Base-by-base conservation (phyloP, 345 rosid genomes). In the Brassica nigra region DNA sequence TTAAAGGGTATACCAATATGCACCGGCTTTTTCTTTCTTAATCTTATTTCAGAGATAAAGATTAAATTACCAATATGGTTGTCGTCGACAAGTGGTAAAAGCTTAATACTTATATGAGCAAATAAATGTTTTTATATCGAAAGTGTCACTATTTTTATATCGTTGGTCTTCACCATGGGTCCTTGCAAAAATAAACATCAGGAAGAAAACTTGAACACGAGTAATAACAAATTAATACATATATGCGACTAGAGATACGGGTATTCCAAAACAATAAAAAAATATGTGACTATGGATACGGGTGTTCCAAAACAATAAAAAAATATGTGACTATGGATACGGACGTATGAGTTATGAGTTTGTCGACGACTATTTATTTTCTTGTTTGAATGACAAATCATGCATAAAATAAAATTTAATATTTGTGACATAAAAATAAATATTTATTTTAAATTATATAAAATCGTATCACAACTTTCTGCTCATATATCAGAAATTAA, bases 11-110 rank as follows among this genome's bases (percentile, higher is more conserved):
- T 14, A 62, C 30, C 27, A 23, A 23, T 23, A 23, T 23, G 27
- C 27, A 23, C 27, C 54, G 28, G 3, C 5, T 70, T 34, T 70
- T 4, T 23, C 58, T 77, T 77, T 70, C 71, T 77, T n/a, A 70
- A 62, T 4, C 9, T 30, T 77, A 69, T 69, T 63, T 62, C 8
- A 54, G 42, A 52, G 70, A 70, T 62, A 10, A 63, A 3, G 6
- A 70, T 15, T 11, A 63, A 33, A 62, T 15, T 15, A 33, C 39
- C 39, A 52, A 18, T 10, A 49, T 44, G 29, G 64, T 69, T 5
- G 20, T 49, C 33, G 58, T 47, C 14, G 30, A 77, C 80, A 59
- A 18, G 34, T 61, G 8, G 62, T 42, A 66, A 37, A 59, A 10
- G 33, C 8, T 28, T 29, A 42, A 44, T 59, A 59, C 30, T 42